phyloP scores from a whole-genome alignment of 139 green algal species.

The Zygnema cylindricum region DNA sequence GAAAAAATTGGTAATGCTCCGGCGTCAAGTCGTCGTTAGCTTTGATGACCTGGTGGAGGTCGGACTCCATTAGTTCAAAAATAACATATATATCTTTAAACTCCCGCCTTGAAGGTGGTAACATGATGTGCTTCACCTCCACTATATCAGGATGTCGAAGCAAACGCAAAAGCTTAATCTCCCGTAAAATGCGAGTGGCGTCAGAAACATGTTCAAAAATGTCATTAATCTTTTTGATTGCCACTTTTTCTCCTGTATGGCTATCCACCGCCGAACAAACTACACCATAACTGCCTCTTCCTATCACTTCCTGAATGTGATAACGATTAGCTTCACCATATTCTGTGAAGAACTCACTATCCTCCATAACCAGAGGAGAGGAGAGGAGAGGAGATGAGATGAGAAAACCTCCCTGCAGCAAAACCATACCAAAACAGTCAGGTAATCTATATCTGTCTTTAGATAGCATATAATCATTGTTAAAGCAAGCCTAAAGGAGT shows the following conservation, averaged over 20 bases:
- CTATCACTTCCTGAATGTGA: conserved; percentile 83
- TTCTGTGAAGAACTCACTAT: conserved; percentile 83
- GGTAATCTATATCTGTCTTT: no score
- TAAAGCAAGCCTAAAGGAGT: no score
- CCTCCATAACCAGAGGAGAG: conserved; percentile 64
- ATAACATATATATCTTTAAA: conserved; percentile 99
- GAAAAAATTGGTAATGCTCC: conserved; percentile 99
- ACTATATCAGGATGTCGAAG: conserved; percentile 89
- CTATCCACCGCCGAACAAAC: conserved; percentile 92
- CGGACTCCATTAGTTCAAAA: conserved; percentile 99
- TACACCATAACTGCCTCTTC: conserved; percentile 94
- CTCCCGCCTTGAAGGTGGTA: conserved; percentile 82
- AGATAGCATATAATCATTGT: no score
- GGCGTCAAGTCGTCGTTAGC: conserved; percentile 98
- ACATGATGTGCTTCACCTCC: conserved; percentile 96
- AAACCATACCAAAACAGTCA: neutral
- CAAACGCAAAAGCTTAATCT: conserved; percentile 97
- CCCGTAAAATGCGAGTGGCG: conserved; percentile 94
- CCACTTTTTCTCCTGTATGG: conserved; percentile 84
- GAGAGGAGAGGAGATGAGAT: neutral
- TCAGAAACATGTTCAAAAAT: conserved; percentile 99
- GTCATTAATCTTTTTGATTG: conserved; percentile 99
- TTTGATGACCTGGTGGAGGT: conserved; percentile 99
- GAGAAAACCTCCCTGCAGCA: neutral
- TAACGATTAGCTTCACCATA: conserved; percentile 83